Conservation (phyloP, 495 filamentous ascomycete species). For the Cladorrhinum samala region DNA sequence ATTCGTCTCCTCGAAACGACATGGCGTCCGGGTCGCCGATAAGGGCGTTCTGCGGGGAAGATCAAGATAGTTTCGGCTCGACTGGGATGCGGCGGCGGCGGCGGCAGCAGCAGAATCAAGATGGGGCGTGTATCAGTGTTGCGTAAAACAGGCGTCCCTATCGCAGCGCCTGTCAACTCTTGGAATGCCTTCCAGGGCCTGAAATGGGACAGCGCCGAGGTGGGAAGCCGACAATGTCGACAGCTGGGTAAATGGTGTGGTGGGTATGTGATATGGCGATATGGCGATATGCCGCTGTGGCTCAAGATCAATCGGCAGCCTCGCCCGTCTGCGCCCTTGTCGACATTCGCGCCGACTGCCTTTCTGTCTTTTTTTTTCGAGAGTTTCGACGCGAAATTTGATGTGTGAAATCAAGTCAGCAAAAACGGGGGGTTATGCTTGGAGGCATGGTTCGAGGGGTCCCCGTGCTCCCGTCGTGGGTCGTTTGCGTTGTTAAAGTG, state of each 20-base stretch:
- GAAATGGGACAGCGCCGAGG: no score
- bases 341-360: background rate
- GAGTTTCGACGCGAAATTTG: no score
- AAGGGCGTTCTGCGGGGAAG: background rate
- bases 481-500: background rate
- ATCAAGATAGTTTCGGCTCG: background rate
- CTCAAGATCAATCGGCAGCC: background rate
- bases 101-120: background rate
- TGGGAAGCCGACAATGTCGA: no score
- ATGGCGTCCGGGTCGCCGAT: constrained; percentile 27
- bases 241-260: no score
- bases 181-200: background rate
- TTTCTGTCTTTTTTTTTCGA: no score
- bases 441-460: no score
- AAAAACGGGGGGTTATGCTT: no score
- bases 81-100: background rate
- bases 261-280: no score
- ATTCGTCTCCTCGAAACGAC: constrained; percentile 50
- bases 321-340: background rate
- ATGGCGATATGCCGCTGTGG: background rate
- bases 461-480: background rate
- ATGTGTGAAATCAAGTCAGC: background rate
- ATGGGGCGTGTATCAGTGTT: background rate
- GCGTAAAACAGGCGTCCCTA: background rate
- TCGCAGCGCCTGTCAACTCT: background rate